Percentiles rank a stretch among this genome's conserved stretches.
Evolutionary conservation across 2,329 filamentous ascomycete genomes (phyloP).

Genomic region (Phaeosphaeriaceae sp.): DNA sequence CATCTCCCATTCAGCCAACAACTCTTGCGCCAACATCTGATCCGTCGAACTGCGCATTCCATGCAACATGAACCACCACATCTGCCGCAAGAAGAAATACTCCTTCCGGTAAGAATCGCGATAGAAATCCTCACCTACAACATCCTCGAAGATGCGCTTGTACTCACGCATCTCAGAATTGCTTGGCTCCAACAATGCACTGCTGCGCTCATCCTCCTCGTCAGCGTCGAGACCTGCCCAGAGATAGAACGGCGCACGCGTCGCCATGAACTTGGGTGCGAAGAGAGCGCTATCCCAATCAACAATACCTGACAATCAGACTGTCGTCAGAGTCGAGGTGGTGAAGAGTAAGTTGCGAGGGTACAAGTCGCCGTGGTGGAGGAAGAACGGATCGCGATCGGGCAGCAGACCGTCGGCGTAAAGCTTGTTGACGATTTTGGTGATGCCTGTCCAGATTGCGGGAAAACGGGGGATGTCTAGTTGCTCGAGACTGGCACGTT

Average conservation of each 20-base stretch:
- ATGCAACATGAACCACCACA: slow-evolving; percentile 1
- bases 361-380: slow-evolving; percentile 2
- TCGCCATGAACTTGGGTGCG: slow-evolving; percentile 4
- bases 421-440: neutral
- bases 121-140: slow-evolving; percentile 1
- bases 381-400: neutral
- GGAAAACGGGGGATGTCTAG: neutral
- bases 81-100: slow-evolving; percentile 3
- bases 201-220: neutral
- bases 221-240: neutral
- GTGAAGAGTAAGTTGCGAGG: slow-evolving; percentile 1
- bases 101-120: neutral
- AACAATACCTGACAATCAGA: neutral
- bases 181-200: neutral
- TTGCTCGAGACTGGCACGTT: neutral
- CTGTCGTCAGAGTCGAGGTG: neutral
- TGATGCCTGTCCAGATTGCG: neutral
- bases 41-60: neutral
- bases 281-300: slow-evolving; percentile 4
- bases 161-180: neutral
- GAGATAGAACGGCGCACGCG: slow-evolving; percentile 3
- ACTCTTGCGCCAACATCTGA: neutral
- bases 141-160: neutral
- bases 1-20: slow-evolving; percentile 1
- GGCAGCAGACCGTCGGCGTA: neutral